Conservation (phyloP, 108 stramenopile species). For the Cyclostephanos tholiformis region DNA sequence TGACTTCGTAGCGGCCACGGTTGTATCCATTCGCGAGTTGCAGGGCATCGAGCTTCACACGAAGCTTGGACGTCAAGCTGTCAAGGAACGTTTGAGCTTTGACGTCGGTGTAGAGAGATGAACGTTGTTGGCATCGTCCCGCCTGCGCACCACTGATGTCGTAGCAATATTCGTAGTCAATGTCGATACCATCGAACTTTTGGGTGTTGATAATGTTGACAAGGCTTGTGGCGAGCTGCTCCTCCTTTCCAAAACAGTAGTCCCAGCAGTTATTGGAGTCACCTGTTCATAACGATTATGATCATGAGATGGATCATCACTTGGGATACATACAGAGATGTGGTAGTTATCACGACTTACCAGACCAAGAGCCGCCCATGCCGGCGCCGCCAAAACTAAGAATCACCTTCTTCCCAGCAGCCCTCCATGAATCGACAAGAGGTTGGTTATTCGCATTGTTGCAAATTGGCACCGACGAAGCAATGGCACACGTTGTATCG, state of each 20-base stretch:
- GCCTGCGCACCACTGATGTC: conserved; percentile 33
- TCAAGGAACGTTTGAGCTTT: conserved; percentile 39
- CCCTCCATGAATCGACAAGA: conserved; percentile 23
- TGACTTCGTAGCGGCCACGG: conserved; percentile 47
- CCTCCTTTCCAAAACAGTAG: conserved; percentile 67
- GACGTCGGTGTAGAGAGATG: conserved; percentile 14
- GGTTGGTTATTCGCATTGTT: conserved; percentile 12
- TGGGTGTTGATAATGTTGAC: conserved; percentile 53
- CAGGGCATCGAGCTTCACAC: conserved; percentile 41
- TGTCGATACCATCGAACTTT: conserved; percentile 63
- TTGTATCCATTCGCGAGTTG: conserved; percentile 37
- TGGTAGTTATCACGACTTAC: conserved; percentile 22
- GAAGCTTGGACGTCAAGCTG: conserved; percentile 31
- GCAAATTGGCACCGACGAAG: conserved; percentile 41
- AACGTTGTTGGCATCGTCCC: conserved; percentile 29
- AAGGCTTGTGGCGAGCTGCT: conserved; percentile 46
- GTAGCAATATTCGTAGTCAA: conserved; percentile 77
- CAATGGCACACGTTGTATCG: conserved; percentile 43
- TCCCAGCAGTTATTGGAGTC: conserved; percentile 72
- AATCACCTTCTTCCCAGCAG: conserved; percentile 63
- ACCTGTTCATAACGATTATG: conserved; percentile 8
- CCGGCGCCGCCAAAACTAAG: conserved; percentile 71
- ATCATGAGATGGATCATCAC: background rate
- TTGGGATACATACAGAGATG: background rate
- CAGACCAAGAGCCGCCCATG: conserved; percentile 64